Base-by-base conservation (phyloP, 2,329 filamentous ascomycete species). In the Aspergillus ochraceus region DNA sequence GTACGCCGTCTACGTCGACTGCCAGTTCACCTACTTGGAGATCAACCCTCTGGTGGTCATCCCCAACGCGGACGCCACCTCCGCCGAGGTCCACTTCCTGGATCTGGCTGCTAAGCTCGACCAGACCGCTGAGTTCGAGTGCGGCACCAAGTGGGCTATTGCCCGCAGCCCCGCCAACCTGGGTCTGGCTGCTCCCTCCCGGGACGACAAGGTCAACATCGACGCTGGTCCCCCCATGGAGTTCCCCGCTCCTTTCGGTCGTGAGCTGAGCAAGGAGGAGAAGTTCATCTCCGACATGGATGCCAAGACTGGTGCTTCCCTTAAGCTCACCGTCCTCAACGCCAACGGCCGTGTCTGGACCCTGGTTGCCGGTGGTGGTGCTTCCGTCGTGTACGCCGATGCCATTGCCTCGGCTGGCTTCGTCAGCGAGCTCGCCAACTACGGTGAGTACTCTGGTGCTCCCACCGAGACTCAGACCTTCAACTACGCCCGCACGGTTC, bases 21-120 rank as follows among this genome's bases (percentile, higher is more conserved):
- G 91, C 88, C 95, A 99, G 82, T 99, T 99, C 87, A 98, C 95
- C 75, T 99, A 99, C 84, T 92, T 99, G 71, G 95, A 99, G 83
- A 99, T 99, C 86, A 99, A 99, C 88, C 95, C 95, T 70, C 84
- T 99, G 66, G 95, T 99, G 64, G 95, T 97, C 77, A 94, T 99
- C 73, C 95, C 95, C 79, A 98, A 98, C 79, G 89, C 86, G 68
- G 88, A 93, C 71, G 90, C 86, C 76, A 98, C 94, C 69, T 97
- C 92, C 60, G 95, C 95, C 59, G 90, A 92, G 47, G 95, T 99
- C 57, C 87, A 97, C 87, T 99, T 99, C 88, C 88, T 99, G 70
- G 95, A 99, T 83, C 86, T 99, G 77, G 95, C 95, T 72, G 95
- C 95, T 77, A 99, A 99, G 88, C 85, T 99, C 65, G 95, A 99